phyloP scores from a whole-genome alignment of 2,329 filamentous ascomycete genomes.

The Dryadomyces quercivorus region DNA sequence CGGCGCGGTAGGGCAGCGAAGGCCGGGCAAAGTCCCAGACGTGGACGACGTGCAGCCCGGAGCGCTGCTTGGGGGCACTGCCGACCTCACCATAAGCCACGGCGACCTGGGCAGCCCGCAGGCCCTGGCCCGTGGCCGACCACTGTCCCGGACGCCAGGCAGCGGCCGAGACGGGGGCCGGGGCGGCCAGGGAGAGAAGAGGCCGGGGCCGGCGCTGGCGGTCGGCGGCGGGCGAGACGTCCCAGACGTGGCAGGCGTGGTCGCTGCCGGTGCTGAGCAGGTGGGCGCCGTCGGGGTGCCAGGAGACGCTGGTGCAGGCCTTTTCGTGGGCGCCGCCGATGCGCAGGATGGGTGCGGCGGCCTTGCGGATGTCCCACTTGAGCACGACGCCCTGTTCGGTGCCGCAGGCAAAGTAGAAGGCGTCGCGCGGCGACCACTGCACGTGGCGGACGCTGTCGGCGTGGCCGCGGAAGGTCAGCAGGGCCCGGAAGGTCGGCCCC shows the following conservation, averaged over 20 bases:
- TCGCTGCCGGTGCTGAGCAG: conserved; percentile 52
- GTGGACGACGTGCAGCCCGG: conserved; percentile 47
- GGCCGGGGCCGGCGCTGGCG: conserved; percentile 55
- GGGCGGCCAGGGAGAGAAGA: conserved; percentile 47
- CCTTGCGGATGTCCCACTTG: conserved; percentile 52
- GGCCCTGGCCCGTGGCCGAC: conserved; percentile 44
- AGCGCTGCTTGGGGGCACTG: conserved; percentile 33
- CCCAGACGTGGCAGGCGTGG: conserved; percentile 52
- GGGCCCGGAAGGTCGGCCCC: conserved; percentile 35
- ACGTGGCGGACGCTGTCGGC: conserved; percentile 48
- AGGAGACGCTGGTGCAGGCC: conserved; percentile 46
- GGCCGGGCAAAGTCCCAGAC: conserved; percentile 59
- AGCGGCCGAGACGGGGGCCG: conserved; percentile 45
- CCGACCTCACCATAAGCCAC: conserved; percentile 46
- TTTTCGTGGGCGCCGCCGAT: conserved; percentile 48
- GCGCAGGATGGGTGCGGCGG: conserved; percentile 38
- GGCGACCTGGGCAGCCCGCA: conserved; percentile 48
- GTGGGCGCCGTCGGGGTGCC: conserved; percentile 58
- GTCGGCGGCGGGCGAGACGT: conserved; percentile 46
- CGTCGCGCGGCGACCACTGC: conserved; percentile 52
- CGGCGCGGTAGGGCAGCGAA: conserved; percentile 53
- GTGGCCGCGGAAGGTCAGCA: conserved; percentile 40
- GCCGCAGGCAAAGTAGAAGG: conserved; percentile 50
- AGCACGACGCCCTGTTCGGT: conserved; percentile 49
- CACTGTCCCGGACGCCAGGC: conserved; percentile 54